phyloP scores from a whole-genome alignment of 2,329 filamentous ascomycete species.

The Sporothrix dimorphospora region DNA sequence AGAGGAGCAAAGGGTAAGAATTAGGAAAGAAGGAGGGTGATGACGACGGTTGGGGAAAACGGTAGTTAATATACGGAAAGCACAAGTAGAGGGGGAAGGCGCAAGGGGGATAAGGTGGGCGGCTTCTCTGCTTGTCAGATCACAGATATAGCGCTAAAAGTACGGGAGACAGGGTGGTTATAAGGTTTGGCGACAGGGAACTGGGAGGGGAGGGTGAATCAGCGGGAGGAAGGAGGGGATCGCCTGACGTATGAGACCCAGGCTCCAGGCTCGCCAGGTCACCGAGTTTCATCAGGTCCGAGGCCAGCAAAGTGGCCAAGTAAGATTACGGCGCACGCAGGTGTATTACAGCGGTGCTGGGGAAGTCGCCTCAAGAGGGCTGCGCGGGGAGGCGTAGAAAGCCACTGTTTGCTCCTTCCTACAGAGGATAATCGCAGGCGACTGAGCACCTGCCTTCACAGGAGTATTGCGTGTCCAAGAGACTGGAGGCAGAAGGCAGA shows the following conservation, averaged over 20 bases:
- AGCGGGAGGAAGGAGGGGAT: conserved; percentile 15
- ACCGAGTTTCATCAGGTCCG: conserved; percentile 7
- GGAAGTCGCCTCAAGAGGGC: neutral
- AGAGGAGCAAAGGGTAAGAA: neutral
- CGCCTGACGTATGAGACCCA: conserved; percentile 9
- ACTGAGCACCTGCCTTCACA: neutral
- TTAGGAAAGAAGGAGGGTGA: conserved; percentile 4
- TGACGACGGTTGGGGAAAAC: conserved; percentile 20
- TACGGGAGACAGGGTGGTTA: conserved; percentile 4
- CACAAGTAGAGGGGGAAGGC: conserved; percentile 6
- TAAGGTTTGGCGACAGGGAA: conserved; percentile 13
- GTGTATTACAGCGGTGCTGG: neutral
- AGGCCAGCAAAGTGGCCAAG: no score
- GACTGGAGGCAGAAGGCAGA: neutral
- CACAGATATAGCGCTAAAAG: conserved; percentile 17
- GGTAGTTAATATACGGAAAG: conserved; percentile 21
- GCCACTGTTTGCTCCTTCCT: neutral
- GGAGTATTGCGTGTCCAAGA: neutral
- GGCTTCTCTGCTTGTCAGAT: neutral
- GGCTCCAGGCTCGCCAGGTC: neutral
- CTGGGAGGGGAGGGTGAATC: neutral
- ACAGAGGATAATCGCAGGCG: neutral
- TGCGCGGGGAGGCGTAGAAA: neutral
- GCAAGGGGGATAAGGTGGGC: neutral
- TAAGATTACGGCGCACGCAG: neutral